phyloP scores from a whole-genome alignment of 2,329 filamentous ascomycete genomes.

The Colletotrichum shisoi region DNA sequence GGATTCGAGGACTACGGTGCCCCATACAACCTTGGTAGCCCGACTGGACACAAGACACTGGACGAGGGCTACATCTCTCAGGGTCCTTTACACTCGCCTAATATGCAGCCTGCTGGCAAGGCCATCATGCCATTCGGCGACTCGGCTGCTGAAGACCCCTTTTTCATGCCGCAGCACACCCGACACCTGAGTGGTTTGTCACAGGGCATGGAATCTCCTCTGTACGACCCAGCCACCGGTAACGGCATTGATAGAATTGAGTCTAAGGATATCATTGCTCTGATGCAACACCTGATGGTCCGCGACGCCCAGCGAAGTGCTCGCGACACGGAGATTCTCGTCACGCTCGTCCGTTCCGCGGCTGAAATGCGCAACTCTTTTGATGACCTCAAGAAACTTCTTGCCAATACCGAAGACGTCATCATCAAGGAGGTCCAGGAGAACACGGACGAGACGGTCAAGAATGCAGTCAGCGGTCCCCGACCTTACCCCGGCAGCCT shows the following conservation, averaged over 20 bases:
- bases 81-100: constrained; percentile 64
- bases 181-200: constrained; percentile 88
- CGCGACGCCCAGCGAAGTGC: constrained; percentile 96
- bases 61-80: constrained; percentile 95
- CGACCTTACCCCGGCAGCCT: constrained; percentile 77
- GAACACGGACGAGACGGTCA: constrained; percentile 84
- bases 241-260: constrained; percentile 90
- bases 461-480: constrained; percentile 84
- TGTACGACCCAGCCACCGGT: constrained; percentile 90
- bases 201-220: constrained; percentile 85
- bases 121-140: constrained; percentile 52
- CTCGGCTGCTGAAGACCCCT: constrained; percentile 69
- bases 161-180: constrained; percentile 65
- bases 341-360: constrained; percentile 90
- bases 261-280: constrained; percentile 92
- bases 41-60: constrained; percentile 65
- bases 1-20: constrained; percentile 53
- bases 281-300: constrained; percentile 99
- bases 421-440: constrained; percentile 88
- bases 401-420: constrained; percentile 87
- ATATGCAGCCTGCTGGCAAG: constrained; percentile 63
- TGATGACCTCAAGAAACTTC: constrained; percentile 91
- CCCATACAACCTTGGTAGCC: constrained; percentile 63
- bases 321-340: constrained; percentile 93
- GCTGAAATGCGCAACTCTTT: constrained; percentile 98